Percentiles rank a stretch among this genome's conserved stretches.
Evolutionary conservation across 2,329 filamentous ascomycete species (phyloP).

Genomic region (Juglanconis sp.): DNA sequence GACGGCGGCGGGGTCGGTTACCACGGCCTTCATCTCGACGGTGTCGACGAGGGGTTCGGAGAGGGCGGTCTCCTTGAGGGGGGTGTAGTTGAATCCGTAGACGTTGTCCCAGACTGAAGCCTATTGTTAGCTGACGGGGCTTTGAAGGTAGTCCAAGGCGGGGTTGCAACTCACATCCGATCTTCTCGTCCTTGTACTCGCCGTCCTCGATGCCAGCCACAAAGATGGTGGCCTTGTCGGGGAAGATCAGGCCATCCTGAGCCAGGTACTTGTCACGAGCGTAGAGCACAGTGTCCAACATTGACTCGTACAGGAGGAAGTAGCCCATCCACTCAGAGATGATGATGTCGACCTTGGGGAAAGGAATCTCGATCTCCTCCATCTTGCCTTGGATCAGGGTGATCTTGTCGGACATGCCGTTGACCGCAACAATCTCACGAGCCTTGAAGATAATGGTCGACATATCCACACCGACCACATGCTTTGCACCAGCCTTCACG

Average conservation of each 20-base stretch:
- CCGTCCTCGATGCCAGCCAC: constrained; percentile 97
- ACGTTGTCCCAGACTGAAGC: constrained; percentile 94
- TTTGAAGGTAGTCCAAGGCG: too few species aligned
- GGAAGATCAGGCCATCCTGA: constrained; percentile 90
- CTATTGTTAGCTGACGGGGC: neutral
- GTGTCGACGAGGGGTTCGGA: constrained; percentile 96
- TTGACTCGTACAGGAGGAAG: constrained; percentile 97
- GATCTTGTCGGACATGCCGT: constrained; percentile 93
- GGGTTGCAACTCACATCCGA: constrained; percentile 75
- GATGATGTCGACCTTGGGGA: constrained; percentile 96
- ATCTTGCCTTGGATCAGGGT: constrained; percentile 98
- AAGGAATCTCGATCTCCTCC: constrained; percentile 94
- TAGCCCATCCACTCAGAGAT: constrained; percentile 99
- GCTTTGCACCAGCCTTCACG: constrained; percentile 91
- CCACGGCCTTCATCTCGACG: constrained; percentile 94
- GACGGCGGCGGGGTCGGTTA: constrained; percentile 83
- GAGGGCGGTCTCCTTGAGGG: constrained; percentile 88
- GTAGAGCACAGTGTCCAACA: constrained; percentile 97
- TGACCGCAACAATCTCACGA: constrained; percentile 85
- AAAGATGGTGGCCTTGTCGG: constrained; percentile 97
- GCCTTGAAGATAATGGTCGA: constrained; percentile 99
- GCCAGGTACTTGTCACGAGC: constrained; percentile 88
- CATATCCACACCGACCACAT: constrained; percentile 99
- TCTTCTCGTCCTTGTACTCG: constrained; percentile 99
- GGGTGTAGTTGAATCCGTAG: constrained; percentile 95